phyloP scores from a whole-genome alignment of 2,329 filamentous ascomycete species.

The Allantophomopsis lycopodina region DNA sequence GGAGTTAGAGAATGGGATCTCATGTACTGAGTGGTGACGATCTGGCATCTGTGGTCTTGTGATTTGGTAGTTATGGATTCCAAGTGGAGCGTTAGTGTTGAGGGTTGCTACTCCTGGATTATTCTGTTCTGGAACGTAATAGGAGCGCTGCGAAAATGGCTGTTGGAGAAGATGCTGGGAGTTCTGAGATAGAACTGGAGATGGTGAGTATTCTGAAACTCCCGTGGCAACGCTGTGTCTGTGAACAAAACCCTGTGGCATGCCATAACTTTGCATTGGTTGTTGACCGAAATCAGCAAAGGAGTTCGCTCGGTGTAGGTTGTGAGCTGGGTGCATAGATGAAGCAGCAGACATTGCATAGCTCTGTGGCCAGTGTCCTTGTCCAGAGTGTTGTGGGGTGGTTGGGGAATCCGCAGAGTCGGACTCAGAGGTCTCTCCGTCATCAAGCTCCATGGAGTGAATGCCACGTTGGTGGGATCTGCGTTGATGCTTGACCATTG shows the following conservation, averaged over 20 bases:
- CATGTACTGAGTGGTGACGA: constrained; percentile 14
- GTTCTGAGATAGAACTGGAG: constrained; percentile 24
- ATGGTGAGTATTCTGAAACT: constrained; percentile 26
- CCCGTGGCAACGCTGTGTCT: constrained; percentile 32
- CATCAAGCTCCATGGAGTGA: constrained; percentile 33
- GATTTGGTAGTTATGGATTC: constrained; percentile 16
- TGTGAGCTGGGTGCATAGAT: constrained; percentile 10
- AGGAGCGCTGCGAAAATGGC: constrained; percentile 16
- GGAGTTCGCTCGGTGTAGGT: constrained; percentile 34
- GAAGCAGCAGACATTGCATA: constrained; percentile 18
- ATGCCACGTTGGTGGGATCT: constrained; percentile 44
- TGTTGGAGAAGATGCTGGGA: constrained; percentile 20
- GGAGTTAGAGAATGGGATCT: background rate
- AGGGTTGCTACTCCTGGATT: constrained; percentile 49
- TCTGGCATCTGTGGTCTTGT: constrained; percentile 31
- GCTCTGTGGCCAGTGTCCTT: constrained; percentile 35
- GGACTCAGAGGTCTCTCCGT: constrained; percentile 20
- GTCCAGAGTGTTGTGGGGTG: constrained; percentile 36
- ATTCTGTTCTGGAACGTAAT: constrained; percentile 45
- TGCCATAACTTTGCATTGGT: constrained; percentile 21
- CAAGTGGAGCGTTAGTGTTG: constrained; percentile 24
- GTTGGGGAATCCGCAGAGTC: constrained; percentile 38
- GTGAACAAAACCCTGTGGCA: constrained; percentile 24
- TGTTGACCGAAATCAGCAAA: constrained; percentile 40
- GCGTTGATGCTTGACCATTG: constrained; percentile 54